phyloP scores from a whole-genome alignment of 257 asterid species.

The Petrea volubilis region DNA sequence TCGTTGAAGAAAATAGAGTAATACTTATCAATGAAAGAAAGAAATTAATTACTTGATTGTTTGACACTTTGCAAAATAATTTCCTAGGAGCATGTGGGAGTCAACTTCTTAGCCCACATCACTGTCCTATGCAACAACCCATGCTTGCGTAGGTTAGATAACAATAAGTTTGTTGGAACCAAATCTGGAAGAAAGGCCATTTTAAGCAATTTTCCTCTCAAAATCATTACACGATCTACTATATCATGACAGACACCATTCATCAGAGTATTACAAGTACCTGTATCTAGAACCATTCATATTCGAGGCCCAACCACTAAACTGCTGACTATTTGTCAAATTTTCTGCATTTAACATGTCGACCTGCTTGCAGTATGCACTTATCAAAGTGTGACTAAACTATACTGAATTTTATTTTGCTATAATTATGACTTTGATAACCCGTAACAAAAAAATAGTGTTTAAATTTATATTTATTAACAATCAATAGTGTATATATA shows the following conservation, averaged over 20 bases:
- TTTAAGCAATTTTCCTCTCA: conserved; percentile 83
- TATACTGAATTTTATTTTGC: no score
- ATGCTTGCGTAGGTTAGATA: conserved; percentile 81
- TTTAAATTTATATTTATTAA: no score
- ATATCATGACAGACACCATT: conserved; percentile 73
- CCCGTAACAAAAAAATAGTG: no score
- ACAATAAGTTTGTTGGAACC: conserved; percentile 66
- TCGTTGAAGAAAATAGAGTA: no score
- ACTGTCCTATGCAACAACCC: conserved; percentile 76
- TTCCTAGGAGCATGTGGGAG: no score
- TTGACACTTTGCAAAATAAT: no score
- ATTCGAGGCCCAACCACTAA: conserved; percentile 79
- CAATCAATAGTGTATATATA: no score
- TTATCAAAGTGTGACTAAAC: conserved; percentile 82
- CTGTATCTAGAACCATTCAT: conserved; percentile 79
- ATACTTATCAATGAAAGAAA: no score
- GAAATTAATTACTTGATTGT: no score
- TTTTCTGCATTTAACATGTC: conserved; percentile 73
- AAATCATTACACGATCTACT: conserved; percentile 80
- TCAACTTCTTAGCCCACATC: conserved; percentile 88
- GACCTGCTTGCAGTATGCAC: conserved; percentile 75
- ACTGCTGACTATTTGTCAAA: conserved; percentile 52
- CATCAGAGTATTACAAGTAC: conserved; percentile 87
- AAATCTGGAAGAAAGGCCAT: conserved; percentile 82
- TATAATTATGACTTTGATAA: no score